phyloP scores from a whole-genome alignment of 331 rosid species.

The Telfairia occidentalis region DNA sequence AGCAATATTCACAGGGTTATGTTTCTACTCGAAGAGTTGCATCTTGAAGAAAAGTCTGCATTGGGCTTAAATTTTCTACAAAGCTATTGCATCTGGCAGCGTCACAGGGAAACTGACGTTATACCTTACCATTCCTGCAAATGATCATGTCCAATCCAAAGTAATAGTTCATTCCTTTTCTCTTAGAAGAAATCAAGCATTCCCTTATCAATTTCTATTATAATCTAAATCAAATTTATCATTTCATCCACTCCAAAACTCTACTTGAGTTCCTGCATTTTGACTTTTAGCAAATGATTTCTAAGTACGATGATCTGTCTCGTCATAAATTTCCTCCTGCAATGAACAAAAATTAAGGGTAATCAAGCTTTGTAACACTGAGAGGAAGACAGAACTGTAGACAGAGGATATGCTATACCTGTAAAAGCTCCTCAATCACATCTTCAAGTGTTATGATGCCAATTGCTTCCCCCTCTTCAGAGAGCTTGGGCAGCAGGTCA shows the following conservation, averaged over 20 bases:
- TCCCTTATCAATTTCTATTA: neutral
- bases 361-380: neutral
- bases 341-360: neutral
- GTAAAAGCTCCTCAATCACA: slow-evolving; percentile 87
- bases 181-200: neutral
- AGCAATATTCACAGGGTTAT: neutral
- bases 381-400: neutral
- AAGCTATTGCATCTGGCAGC: neutral
- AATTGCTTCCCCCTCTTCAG: slow-evolving; percentile 70
- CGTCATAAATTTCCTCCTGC: slow-evolving; percentile 94
- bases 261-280: neutral
- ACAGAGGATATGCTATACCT: slow-evolving; percentile 34
- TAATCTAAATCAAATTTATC: neutral
- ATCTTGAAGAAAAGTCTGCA: neutral
- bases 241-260: neutral
- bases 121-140: neutral
- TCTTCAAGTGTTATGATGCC: slow-evolving; percentile 89
- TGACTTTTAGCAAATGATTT: slow-evolving; percentile 20
- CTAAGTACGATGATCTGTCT: slow-evolving; percentile 72
- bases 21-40: neutral
- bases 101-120: neutral
- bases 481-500: slow-evolving; percentile 50
- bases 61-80: neutral
- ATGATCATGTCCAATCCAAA: neutral
- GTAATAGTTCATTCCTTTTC: neutral